phyloP scores from a whole-genome alignment of 2,329 filamentous ascomycete species.

The Hymenoscyphus occultus region DNA sequence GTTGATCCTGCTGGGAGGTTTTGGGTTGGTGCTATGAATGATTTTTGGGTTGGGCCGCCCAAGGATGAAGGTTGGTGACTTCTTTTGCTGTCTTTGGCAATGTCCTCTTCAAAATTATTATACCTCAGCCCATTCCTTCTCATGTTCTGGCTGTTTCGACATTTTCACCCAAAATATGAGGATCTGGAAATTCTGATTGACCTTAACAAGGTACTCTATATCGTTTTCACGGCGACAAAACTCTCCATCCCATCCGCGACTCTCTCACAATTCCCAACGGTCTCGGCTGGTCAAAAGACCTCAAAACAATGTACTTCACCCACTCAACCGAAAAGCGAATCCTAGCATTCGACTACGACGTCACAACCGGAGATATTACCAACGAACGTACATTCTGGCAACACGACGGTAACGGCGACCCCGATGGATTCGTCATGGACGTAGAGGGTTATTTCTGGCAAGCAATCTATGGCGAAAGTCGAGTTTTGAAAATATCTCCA shows the following conservation, averaged over 20 bases:
- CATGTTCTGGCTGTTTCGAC: neutral
- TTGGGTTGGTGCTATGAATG: slow-evolving; percentile 86
- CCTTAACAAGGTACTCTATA: slow-evolving; percentile 61
- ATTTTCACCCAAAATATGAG: neutral
- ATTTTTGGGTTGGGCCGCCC: slow-evolving; percentile 50
- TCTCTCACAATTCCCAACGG: slow-evolving; percentile 79
- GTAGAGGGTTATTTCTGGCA: slow-evolving; percentile 85
- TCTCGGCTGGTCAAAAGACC: slow-evolving; percentile 73
- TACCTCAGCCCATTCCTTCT: too few species aligned
- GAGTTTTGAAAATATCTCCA: slow-evolving; percentile 68
- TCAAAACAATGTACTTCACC: slow-evolving; percentile 69
- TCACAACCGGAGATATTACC: slow-evolving; percentile 58
- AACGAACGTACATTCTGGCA: slow-evolving; percentile 69
- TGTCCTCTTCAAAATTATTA: too few species aligned
- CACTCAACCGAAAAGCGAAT: slow-evolving; percentile 72
- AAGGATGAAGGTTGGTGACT: slow-evolving; percentile 37
- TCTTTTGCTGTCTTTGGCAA: slow-evolving; percentile 4
- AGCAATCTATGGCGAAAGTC: slow-evolving; percentile 74
- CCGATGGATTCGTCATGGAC: slow-evolving; percentile 85
- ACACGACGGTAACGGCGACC: slow-evolving; percentile 62
- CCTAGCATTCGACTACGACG: slow-evolving; percentile 71
- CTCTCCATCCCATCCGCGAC: slow-evolving; percentile 57
- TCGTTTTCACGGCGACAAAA: slow-evolving; percentile 63
- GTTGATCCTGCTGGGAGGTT: slow-evolving; percentile 78
- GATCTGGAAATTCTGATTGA: slow-evolving; percentile 5